Evolutionary conservation across 306 rosid genomes (phyloP).

Genomic region (apple (Malus domestica)): ASM211411v1 NC_041801.1:9228501-9229000

Average conservation of each 20-base stretch:
- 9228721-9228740: neutral
- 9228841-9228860: slow-evolving; percentile 12
- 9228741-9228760: neutral
- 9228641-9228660: slow-evolving; percentile 37
- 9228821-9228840: slow-evolving; percentile 18
- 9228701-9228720: neutral
- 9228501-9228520: slow-evolving; percentile 32
- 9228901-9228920: neutral
- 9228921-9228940: neutral
- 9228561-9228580: slow-evolving; percentile 30
- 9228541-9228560: slow-evolving; percentile 25
- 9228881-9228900: neutral
- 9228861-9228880: slow-evolving; percentile 27
- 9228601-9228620: slow-evolving; percentile 4
- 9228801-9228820: neutral
- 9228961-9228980: neutral
- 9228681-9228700: neutral
- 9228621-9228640: neutral
- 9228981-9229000: neutral
- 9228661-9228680: slow-evolving; percentile 28
- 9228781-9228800: neutral
- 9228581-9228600: slow-evolving; percentile 30
- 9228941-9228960: neutral
- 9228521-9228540: slow-evolving; percentile 20
- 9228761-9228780: slow-evolving; percentile 6